phyloP scores from a whole-genome alignment of 2,329 filamentous ascomycete species.

The Xylariaceae sp. region DNA sequence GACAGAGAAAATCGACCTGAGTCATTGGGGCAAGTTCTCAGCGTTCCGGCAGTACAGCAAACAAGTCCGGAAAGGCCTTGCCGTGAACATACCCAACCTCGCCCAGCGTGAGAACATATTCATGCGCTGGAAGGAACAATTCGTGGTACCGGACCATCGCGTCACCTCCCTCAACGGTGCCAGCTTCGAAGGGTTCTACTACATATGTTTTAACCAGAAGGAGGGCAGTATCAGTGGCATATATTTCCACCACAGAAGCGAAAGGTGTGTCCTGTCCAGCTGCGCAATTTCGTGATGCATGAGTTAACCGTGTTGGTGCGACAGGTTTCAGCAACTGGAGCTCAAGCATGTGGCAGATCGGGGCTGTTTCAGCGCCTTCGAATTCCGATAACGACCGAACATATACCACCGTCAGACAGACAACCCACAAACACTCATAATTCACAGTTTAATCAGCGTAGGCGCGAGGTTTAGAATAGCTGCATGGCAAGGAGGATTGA shows the following conservation, averaged over 20 bases:
- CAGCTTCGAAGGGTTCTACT: slow-evolving; percentile 98
- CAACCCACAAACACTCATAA: slow-evolving; percentile 1
- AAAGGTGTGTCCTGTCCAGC: slow-evolving; percentile 63
- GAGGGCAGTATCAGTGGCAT: slow-evolving; percentile 84
- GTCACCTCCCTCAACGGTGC: slow-evolving; percentile 88
- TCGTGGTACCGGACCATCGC: slow-evolving; percentile 89
- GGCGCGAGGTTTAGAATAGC: background rate
- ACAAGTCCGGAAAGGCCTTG: slow-evolving; percentile 47
- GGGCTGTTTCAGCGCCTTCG: slow-evolving; percentile 79
- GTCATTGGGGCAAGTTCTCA: slow-evolving; percentile 87
- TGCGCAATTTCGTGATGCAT: background rate
- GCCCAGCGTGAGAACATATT: slow-evolving; percentile 69
- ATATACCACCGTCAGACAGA: background rate
- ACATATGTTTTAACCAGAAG: slow-evolving; percentile 96
- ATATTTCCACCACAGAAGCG: slow-evolving; percentile 96
- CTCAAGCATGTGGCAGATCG: slow-evolving; percentile 80
- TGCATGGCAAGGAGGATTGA: slow-evolving; percentile 1
- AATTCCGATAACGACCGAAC: slow-evolving; percentile 63
- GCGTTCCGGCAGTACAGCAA: slow-evolving; percentile 73
- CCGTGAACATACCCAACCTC: slow-evolving; percentile 35
- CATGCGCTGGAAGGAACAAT: slow-evolving; percentile 99
- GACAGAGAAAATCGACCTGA: slow-evolving; percentile 82
- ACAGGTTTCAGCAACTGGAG: slow-evolving; percentile 85
- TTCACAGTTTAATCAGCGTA: slow-evolving; percentile 6
- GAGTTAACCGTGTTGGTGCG: slow-evolving; percentile 15